Conservation (phyloP, 2,329 filamentous ascomycete genomes). For the Furcasterigmium furcatum region DNA sequence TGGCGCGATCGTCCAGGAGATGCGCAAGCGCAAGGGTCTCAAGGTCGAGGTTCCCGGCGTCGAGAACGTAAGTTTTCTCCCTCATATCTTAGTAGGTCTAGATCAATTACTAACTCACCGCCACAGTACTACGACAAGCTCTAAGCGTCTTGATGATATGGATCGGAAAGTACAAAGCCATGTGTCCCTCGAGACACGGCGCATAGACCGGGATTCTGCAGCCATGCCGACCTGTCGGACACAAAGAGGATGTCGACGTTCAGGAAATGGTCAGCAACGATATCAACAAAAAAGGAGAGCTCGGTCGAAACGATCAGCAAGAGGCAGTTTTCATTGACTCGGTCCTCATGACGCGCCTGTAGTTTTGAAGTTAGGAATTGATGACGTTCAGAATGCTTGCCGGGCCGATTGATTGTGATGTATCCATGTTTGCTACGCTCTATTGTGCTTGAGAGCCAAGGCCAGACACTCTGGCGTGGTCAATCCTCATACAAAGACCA, state of each 20-base stretch:
- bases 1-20: slow-evolving; percentile 78
- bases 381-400: slow-evolving; percentile 27
- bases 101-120: slow-evolving; percentile 30
- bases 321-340: slow-evolving; percentile 30
- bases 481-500: too few relatives aligned
- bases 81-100: neutral
- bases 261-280: slow-evolving; percentile 20
- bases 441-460: too few relatives aligned
- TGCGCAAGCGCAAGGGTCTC: slow-evolving; percentile 99
- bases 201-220: slow-evolving; percentile 33
- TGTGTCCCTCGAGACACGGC: slow-evolving; percentile 37
- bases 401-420: too few relatives aligned
- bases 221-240: slow-evolving; percentile 15
- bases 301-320: slow-evolving; percentile 32
- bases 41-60: slow-evolving; percentile 91
- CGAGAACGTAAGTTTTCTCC: slow-evolving; percentile 77
- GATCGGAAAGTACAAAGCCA: slow-evolving; percentile 39
- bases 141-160: slow-evolving; percentile 56
- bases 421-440: too few relatives aligned
- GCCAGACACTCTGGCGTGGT: too few relatives aligned
- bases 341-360: slow-evolving; percentile 31
- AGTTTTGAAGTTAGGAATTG: slow-evolving; percentile 41
- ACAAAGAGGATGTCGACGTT: slow-evolving; percentile 24
- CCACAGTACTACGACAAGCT: slow-evolving; percentile 96
- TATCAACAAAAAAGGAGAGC: slow-evolving; percentile 27